These are phyloP conservation scores for Taphrina pruni DNA, from an alignment of 1,139 yeast genomes.

Conservation along the genomic window DNA sequence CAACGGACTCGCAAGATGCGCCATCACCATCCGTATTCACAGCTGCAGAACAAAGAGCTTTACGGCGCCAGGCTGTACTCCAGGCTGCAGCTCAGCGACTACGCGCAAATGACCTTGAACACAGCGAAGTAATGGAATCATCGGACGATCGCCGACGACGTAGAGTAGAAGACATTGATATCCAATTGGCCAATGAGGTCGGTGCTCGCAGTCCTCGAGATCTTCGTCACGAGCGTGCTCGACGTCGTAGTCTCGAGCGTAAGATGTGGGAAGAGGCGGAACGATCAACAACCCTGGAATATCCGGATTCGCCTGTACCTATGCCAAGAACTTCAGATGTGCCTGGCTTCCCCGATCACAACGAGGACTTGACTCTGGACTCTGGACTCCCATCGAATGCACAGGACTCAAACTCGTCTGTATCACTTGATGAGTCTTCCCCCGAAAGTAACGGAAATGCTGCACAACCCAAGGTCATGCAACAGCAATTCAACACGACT, in stretches of 20 bases:
- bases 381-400: not conserved
- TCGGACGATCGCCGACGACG: conserved; percentile 9
- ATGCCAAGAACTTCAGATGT: conserved; percentile 15
- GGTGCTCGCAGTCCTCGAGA: conserved; percentile 16
- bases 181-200: conserved; percentile 11
- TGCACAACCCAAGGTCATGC: too few species aligned
- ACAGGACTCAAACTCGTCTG: not conserved
- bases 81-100: conserved; percentile 20
- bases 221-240: conserved; percentile 37
- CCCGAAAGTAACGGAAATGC: too few species aligned
- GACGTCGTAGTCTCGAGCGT: conserved; percentile 28
- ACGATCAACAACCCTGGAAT: conserved; percentile 20
- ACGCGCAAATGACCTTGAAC: not conserved
- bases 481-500: not conserved
- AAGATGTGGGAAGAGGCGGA: conserved; percentile 42
- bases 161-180: conserved; percentile 16
- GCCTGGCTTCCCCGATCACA: not conserved
- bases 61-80: conserved; percentile 22
- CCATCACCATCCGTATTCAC: not conserved
- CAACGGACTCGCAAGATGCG: not conserved
- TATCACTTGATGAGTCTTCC: not conserved
- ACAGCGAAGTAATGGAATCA: not conserved
- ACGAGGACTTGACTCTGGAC: not conserved
- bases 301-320: conserved; percentile 36
- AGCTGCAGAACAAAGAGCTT: conserved; percentile 30